These are phyloP conservation scores for Gautieria morchelliformis DNA, from an alignment of 768 basidiomycete species.

Conservation along the genomic window DNA sequence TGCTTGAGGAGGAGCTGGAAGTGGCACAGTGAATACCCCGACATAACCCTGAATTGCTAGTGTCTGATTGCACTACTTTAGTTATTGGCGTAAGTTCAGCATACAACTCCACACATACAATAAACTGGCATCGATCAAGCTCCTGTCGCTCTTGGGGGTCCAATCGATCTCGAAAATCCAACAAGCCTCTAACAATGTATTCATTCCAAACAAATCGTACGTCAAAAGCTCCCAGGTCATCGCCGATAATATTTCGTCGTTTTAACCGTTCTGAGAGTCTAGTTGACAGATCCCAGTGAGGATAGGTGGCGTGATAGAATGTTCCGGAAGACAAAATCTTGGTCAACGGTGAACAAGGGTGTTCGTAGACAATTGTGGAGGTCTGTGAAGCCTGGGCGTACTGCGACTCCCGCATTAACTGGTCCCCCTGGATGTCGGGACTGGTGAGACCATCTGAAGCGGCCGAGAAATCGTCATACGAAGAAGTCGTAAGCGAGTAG, in stretches of 20 bases:
- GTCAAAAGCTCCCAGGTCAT: conserved; percentile 59
- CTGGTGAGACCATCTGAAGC: conserved; percentile 44
- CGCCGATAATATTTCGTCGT: conserved; percentile 31
- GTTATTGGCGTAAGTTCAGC: background rate
- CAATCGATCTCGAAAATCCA: conserved; percentile 80
- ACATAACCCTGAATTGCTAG: conserved; percentile 92
- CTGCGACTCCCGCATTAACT: conserved; percentile 36
- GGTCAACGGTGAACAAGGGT: conserved; percentile 82
- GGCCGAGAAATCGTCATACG: conserved; percentile 70
- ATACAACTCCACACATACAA: conserved; percentile 40
- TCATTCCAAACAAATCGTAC: conserved; percentile 94
- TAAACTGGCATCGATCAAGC: conserved; percentile 76
- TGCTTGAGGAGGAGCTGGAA: conserved; percentile 65
- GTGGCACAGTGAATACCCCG: conserved; percentile 69
- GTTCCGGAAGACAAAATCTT: conserved; percentile 88
- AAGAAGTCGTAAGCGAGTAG: conserved; percentile 72
- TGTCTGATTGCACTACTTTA: conserved; percentile 43
- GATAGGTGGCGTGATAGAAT: conserved; percentile 84
- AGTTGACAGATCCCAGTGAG: conserved; percentile 85
- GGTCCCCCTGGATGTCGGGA: conserved; percentile 32
- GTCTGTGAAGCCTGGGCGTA: conserved; percentile 21
- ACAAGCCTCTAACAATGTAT: conserved; percentile 74
- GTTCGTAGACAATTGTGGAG: conserved; percentile 52
- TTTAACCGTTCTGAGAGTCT: conserved; percentile 63
- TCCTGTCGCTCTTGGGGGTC: conserved; percentile 58